Conservation (phyloP, 352 stramenopile species). For the Phytophthora sp. region DNA sequence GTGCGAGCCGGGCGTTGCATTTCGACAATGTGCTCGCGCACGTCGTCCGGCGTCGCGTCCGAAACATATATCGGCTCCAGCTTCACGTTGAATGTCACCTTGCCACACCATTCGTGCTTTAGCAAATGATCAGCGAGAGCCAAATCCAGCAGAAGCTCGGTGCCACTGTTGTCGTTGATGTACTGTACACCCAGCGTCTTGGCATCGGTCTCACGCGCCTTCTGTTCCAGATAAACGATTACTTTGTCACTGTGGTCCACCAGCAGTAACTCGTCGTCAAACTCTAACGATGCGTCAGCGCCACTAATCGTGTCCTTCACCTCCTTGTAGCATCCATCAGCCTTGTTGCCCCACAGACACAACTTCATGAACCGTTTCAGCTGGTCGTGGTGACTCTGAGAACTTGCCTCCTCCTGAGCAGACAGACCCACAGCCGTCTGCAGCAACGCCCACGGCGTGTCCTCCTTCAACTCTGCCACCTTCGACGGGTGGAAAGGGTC, state of each 20-base stretch:
- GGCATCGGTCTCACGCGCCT: slow-evolving; percentile 18
- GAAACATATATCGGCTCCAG: slow-evolving; percentile 82
- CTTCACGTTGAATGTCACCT: slow-evolving; percentile 79
- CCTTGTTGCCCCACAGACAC: slow-evolving; percentile 82
- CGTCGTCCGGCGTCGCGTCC: slow-evolving; percentile 63
- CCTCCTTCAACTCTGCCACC: slow-evolving; percentile 54
- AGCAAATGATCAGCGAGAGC: slow-evolving; percentile 72
- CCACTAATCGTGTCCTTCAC: slow-evolving; percentile 77
- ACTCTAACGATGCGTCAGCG: slow-evolving; percentile 50
- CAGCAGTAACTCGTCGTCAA: slow-evolving; percentile 68
- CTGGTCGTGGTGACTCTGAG: slow-evolving; percentile 40
- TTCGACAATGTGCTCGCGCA: slow-evolving; percentile 60
- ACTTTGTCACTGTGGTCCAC: slow-evolving; percentile 65
- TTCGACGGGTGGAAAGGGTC: slow-evolving; percentile 78
- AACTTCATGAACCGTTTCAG: slow-evolving; percentile 70
- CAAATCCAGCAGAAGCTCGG: slow-evolving; percentile 72
- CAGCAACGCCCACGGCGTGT: slow-evolving; percentile 62
- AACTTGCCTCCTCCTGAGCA: slow-evolving; percentile 23
- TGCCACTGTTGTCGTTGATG: slow-evolving; percentile 86
- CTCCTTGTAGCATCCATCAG: slow-evolving; percentile 76
- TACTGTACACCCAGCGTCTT: slow-evolving; percentile 46
- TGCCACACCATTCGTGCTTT: slow-evolving; percentile 50
- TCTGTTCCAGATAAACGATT: slow-evolving; percentile 44
- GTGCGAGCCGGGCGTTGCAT: slow-evolving; percentile 47
- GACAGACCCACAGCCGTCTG: slow-evolving; percentile 55